Conservation (phyloP, 2,329 filamentous ascomycete species). For the Orbilia quercus region DNA sequence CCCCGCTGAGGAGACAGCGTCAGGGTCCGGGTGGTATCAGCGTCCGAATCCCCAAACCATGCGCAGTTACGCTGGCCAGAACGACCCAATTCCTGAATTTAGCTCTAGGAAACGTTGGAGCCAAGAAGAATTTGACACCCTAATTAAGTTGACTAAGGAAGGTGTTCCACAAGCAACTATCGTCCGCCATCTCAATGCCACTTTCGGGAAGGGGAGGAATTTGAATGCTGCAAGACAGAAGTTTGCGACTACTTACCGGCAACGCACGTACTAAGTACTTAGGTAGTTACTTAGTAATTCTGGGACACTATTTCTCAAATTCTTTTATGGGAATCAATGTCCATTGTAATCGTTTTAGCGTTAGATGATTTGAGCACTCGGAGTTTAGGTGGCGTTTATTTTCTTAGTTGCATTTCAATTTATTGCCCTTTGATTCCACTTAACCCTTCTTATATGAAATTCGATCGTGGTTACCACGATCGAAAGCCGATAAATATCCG, state of each 20-base stretch:
- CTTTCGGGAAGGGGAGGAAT: slow-evolving; percentile 26
- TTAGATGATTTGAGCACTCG: no score
- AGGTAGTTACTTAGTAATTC: no score
- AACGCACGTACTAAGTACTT: no score
- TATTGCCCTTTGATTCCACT: no score
- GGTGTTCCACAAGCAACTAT: slow-evolving; percentile 22
- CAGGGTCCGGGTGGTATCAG: not conserved
- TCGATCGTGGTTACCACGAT: no score
- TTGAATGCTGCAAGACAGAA: slow-evolving; percentile 22
- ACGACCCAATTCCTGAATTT: not conserved
- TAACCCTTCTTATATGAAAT: no score
- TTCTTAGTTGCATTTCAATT: no score
- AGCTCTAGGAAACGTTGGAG: slow-evolving; percentile 34
- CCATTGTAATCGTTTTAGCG: no score
- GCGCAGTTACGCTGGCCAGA: not conserved
- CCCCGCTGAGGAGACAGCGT: not conserved
- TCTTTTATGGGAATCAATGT: no score
- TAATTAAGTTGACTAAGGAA: slow-evolving; percentile 14
- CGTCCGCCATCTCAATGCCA: slow-evolving; percentile 10
- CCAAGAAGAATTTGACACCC: slow-evolving; percentile 2
- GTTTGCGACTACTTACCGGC: not conserved
- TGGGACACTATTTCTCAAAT: no score
- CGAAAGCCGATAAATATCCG: no score
- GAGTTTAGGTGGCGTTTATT: no score
- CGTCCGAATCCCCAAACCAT: not conserved